These are phyloP conservation scores for Neurospora sp. DNA, from an alignment of 495 filamentous ascomycete species.

Conservation along the genomic window DNA sequence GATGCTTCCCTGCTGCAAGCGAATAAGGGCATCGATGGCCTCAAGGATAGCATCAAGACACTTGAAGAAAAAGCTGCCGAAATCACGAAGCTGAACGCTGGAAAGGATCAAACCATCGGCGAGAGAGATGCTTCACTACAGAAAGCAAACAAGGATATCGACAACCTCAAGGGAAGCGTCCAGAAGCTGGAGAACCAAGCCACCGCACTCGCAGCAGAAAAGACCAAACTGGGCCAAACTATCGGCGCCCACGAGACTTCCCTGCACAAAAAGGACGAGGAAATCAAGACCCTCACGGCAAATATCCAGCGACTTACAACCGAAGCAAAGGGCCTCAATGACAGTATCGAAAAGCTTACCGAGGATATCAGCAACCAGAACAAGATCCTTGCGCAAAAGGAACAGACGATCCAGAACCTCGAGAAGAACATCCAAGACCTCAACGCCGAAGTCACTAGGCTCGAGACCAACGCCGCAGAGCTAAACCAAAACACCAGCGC, in stretches of 20 bases:
- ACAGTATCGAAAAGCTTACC: neutral
- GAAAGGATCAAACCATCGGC: neutral
- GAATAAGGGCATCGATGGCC: neutral
- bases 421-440: slow-evolving; percentile 69
- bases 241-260: neutral
- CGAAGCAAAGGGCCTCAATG: neutral
- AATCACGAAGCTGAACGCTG: neutral
- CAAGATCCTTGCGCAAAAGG: neutral
- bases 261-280: neutral
- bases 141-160: neutral
- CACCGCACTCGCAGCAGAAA: neutral
- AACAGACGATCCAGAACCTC: slow-evolving; percentile 32
- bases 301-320: neutral
- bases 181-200: neutral
- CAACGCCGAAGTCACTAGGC: slow-evolving; percentile 46
- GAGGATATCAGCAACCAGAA: neutral
- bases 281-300: neutral
- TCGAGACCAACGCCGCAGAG: neutral
- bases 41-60: neutral
- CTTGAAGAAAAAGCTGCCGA: neutral
- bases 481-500: neutral
- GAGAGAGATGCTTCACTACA: neutral
- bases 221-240: neutral
- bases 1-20: neutral
- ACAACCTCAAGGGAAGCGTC: neutral